Percentiles rank a stretch among this genome's conserved stretches.
Conservation (phyloP, 2,329 filamentous ascomycete species). For the Penicillium sp. region DNA sequence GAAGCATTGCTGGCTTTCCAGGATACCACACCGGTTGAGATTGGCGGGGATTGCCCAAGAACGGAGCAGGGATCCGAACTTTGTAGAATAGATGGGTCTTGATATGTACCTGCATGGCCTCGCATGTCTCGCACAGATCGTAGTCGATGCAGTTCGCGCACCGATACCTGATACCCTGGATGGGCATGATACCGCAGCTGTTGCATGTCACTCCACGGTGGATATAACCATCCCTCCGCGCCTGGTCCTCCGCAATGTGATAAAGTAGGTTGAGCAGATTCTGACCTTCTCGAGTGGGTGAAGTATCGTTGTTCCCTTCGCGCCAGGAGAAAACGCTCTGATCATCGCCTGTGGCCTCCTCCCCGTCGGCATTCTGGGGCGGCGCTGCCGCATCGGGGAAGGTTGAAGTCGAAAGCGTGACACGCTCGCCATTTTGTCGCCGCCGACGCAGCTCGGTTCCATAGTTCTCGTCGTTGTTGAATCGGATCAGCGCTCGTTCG, state of each 20-base stretch:
- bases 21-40: slow-evolving; percentile 83
- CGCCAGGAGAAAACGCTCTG: slow-evolving; percentile 46
- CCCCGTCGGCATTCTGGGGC: slow-evolving; percentile 28
- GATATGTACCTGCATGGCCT: slow-evolving; percentile 65
- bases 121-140: slow-evolving; percentile 90
- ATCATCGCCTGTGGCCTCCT: slow-evolving; percentile 38
- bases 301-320: slow-evolving; percentile 41
- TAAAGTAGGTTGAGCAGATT: slow-evolving; percentile 83
- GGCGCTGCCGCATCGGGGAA: slow-evolving; percentile 29
- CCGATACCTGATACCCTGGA: slow-evolving; percentile 85
- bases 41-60: slow-evolving; percentile 71
- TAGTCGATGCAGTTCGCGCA: slow-evolving; percentile 96
- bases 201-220: slow-evolving; percentile 93
- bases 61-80: slow-evolving; percentile 81
- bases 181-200: slow-evolving; percentile 78
- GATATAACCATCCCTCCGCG: slow-evolving; percentile 79
- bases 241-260: slow-evolving; percentile 89
- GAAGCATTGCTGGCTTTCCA: slow-evolving; percentile 71
- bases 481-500: slow-evolving; percentile 34
- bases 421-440: slow-evolving; percentile 38
- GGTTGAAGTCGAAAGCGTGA: slow-evolving; percentile 34
- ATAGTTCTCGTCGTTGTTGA: slow-evolving; percentile 39
- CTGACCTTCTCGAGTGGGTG: slow-evolving; percentile 55
- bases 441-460: slow-evolving; percentile 38
- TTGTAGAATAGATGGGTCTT: slow-evolving; percentile 98